Base-by-base conservation (phyloP, 164 flowering plant species). In the Santalum album region DNA sequence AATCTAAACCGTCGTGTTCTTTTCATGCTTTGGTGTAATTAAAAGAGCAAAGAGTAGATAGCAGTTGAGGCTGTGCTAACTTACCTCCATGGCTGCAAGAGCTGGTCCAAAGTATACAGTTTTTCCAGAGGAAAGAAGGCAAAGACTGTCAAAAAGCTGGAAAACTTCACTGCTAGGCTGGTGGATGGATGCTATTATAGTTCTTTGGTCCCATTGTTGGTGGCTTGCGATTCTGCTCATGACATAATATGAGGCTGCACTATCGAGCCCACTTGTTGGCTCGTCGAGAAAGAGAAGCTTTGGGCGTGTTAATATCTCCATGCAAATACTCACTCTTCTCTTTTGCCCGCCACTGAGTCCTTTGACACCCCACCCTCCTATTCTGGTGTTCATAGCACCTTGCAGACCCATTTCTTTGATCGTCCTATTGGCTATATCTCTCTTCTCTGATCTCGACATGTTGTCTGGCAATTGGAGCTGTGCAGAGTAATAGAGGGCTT, bases 111-210 rank as follows among this genome's bases (percentile, higher is more conserved):
- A 84, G 44, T 84, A 84, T 3, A 87, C 68, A 1, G 78, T 72
- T 58, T 69, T 73, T 0, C 96, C 96, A 11, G 60, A 51, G 1
- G 95, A 82, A 6, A 87, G 75, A 11, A 87, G 73, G 35, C 75
- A 73, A 18, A 84, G 71, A 51, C 72, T 71, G 56, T 87, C 57
- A 63, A 87, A 78, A 11, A 84, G 76, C 10, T 65, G 66, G 55
- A 81, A 86, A 12, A 83, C 80, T 61, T 83, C 78, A 39, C 74
- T 72, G 50, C 82, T 81, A 0, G 95, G 95, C 58, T 87, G 95
- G 60, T 87, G 95, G 54, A 87, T 73, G 36, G 95, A 74, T 23
- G 76, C 73, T 2, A 87, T 25, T 21, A 87, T 72, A 11, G 78
- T 82, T 52, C 69, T 72, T 17, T 76, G 75, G 24, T 78, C 62